Percentiles rank a stretch among this genome's conserved stretches.
Evolutionary conservation across 2,329 filamentous ascomycete genomes (phyloP).

Genomic region (Paraphaeosphaeria sporulosa): DNA sequence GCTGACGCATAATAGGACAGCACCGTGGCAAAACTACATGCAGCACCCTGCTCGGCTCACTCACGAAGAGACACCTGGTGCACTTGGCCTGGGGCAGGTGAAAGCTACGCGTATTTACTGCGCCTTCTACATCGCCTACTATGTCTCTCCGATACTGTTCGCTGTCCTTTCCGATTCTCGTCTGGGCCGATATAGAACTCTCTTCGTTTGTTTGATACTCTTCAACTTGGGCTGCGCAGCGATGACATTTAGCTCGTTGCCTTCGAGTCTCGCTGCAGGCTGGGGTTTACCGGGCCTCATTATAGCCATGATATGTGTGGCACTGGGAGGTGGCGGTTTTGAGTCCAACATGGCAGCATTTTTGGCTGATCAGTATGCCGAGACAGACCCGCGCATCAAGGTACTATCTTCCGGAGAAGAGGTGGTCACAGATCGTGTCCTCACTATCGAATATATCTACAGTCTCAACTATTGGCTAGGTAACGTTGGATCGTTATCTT

Average conservation of each 20-base stretch:
- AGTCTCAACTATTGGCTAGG: conserved; percentile 51
- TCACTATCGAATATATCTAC: conserved; percentile 51
- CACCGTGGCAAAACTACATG: conserved; percentile 54
- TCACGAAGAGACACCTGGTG: conserved; percentile 45
- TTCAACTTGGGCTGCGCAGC: conserved; percentile 34
- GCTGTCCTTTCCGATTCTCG: conserved; percentile 50
- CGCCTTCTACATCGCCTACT: conserved; percentile 64
- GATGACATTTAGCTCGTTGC: conserved; percentile 33
- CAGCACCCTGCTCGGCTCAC: conserved; percentile 40
- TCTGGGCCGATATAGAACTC: conserved; percentile 49
- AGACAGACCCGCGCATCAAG: conserved; percentile 28
- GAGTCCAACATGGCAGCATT: conserved; percentile 47
- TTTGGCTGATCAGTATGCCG: conserved; percentile 47
- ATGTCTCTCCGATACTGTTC: conserved; percentile 46
- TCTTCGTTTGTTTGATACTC: conserved; percentile 40
- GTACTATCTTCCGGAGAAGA: conserved; percentile 37
- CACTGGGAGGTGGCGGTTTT: conserved; percentile 50
- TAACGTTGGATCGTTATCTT: conserved; percentile 74
- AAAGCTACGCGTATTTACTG: conserved; percentile 62
- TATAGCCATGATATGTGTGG: conserved; percentile 46
- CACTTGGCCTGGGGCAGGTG: conserved; percentile 41
- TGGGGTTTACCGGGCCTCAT: conserved; percentile 38
- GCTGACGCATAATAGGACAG: conserved; percentile 16
- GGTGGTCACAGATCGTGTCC: conserved; percentile 43
- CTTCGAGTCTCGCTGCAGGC: conserved; percentile 25